phyloP scores from a whole-genome alignment of 352 stramenopile species.

The Globisporangium iwayamae region DNA sequence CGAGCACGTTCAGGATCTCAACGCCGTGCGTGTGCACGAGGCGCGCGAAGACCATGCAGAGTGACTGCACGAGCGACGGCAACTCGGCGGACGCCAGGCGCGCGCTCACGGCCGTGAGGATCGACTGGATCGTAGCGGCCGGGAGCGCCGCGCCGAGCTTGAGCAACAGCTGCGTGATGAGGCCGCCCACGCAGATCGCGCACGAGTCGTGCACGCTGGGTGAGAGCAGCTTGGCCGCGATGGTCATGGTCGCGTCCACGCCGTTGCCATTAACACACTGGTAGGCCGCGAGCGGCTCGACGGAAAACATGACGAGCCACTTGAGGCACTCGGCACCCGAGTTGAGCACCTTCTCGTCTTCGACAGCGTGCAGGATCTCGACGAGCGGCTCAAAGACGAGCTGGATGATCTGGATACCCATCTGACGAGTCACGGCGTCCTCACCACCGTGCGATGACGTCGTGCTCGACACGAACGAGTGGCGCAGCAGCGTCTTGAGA shows the following conservation, averaged over 20 bases:
- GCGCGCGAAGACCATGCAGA: conserved; percentile 81
- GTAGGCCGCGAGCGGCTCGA: conserved; percentile 58
- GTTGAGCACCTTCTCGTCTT: conserved; percentile 80
- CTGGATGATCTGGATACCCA: conserved; percentile 65
- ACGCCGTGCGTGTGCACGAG: conserved; percentile 69
- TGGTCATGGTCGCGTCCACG: conserved; percentile 63
- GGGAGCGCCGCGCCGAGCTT: conserved; percentile 61
- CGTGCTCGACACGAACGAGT: conserved; percentile 51
- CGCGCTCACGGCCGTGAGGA: conserved; percentile 63
- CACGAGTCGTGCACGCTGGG: conserved; percentile 65
- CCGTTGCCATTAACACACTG: conserved; percentile 28
- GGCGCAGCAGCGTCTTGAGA: conserved; percentile 68
- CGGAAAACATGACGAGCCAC: conserved; percentile 78
- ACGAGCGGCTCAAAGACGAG: conserved; percentile 73
- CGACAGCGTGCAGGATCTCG: conserved; percentile 45
- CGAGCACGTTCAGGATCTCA: conserved; percentile 67
- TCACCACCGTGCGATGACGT: conserved; percentile 21
- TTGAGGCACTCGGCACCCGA: conserved; percentile 77
- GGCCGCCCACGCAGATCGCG: conserved; percentile 64
- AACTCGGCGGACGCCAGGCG: conserved; percentile 65
- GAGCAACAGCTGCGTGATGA: conserved; percentile 80
- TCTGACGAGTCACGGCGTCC: conserved; percentile 35
- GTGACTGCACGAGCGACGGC: conserved; percentile 70
- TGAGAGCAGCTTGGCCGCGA: conserved; percentile 69
- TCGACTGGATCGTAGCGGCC: conserved; percentile 63